phyloP scores from a whole-genome alignment of 2,329 filamentous ascomycete genomes.

The Bertia moriformis region DNA sequence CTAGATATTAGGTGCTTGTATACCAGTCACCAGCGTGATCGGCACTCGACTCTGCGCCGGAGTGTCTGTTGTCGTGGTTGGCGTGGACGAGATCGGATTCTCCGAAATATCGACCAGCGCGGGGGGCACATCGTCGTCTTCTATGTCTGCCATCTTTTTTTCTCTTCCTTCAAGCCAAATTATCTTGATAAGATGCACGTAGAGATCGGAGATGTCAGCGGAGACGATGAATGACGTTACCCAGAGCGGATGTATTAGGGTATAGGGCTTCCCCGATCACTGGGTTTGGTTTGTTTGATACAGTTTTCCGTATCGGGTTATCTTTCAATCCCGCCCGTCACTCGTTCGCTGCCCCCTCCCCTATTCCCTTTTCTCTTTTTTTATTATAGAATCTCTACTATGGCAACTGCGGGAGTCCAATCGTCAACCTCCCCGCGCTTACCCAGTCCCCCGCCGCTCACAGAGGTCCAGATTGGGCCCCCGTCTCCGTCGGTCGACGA shows the following conservation, averaged over 20 bases:
- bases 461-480: conserved; percentile 80
- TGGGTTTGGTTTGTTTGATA: not conserved
- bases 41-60: conserved; percentile 34
- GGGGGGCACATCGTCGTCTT: conserved; percentile 50
- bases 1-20: conserved; percentile 7
- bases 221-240: not conserved
- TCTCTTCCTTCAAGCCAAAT: too few relatives aligned
- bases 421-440: conserved; percentile 75
- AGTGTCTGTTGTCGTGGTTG: not conserved
- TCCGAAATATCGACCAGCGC: conserved; percentile 35
- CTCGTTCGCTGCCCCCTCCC: too few relatives aligned
- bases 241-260: not conserved
- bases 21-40: conserved; percentile 73
- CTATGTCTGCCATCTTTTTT: conserved; percentile 17
- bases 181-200: too few relatives aligned
- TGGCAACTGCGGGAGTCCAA: conserved; percentile 19
- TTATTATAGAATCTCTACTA: not conserved
- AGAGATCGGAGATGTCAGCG: too few relatives aligned
- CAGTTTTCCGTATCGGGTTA: too few relatives aligned
- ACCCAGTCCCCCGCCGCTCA: conserved; percentile 83
- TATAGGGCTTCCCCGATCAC: not conserved
- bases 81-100: conserved; percentile 29
- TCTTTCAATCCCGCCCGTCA: too few relatives aligned
- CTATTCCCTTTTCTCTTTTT: too few relatives aligned
- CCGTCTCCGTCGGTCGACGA: conserved; percentile 37